phyloP scores from a whole-genome alignment of 169 alveolate species.

The Neospora caninum region DNA sequence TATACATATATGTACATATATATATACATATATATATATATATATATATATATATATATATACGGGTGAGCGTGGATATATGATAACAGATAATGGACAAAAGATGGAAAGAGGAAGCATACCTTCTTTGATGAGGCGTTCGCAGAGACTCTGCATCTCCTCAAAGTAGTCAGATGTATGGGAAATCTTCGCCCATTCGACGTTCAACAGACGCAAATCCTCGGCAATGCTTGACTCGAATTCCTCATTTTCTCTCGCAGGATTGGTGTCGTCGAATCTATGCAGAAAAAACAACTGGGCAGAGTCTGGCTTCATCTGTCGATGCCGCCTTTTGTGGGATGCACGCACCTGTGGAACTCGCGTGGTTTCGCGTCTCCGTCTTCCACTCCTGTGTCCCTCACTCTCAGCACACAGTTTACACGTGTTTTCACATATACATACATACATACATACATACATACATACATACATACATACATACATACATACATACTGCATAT shows the following conservation, averaged over 20 bases:
- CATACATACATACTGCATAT: background rate
- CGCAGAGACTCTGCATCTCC: slow-evolving; percentile 85
- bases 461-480: background rate
- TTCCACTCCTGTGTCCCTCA: too few relatives aligned
- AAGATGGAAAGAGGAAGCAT: background rate
- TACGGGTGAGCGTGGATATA: background rate
- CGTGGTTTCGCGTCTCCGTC: background rate
- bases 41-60: background rate
- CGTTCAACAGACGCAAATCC: slow-evolving; percentile 91
- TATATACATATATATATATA: background rate
- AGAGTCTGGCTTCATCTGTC: background rate
- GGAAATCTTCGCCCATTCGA: slow-evolving; percentile 88
- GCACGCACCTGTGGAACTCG: background rate
- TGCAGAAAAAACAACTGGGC: background rate
- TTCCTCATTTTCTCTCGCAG: slow-evolving; percentile 94
- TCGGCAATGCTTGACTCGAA: slow-evolving; percentile 93
- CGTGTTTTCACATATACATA: background rate
- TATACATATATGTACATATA: background rate
- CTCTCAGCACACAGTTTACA: background rate
- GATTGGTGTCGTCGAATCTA: slow-evolving; percentile 99
- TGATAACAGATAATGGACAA: background rate
- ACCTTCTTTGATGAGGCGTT: slow-evolving; percentile 86
- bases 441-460: background rate
- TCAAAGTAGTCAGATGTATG: slow-evolving; percentile 97
- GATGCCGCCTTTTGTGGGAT: background rate